These are phyloP conservation scores for Phallus indusiatus DNA, from an alignment of 768 basidiomycete species.

Conservation along the genomic window DNA sequence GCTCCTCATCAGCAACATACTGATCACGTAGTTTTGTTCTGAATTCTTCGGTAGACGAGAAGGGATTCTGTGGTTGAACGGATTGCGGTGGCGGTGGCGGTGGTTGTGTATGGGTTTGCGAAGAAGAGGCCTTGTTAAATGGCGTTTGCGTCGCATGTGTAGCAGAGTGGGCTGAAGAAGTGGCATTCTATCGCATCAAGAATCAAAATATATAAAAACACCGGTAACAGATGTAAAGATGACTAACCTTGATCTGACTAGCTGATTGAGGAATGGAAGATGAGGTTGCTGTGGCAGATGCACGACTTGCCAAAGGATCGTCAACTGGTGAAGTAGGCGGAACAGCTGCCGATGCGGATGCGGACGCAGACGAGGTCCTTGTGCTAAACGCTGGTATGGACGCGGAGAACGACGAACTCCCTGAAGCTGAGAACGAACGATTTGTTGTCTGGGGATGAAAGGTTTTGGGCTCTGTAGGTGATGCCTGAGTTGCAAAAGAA, in stretches of 20 bases:
- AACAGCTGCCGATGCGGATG: not conserved
- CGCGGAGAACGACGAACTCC: not conserved
- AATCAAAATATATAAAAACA: not conserved
- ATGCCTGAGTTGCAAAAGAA: not conserved
- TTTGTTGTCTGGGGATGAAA: not conserved
- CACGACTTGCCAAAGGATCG: not conserved
- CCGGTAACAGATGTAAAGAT: not conserved
- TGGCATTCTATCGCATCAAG: not conserved
- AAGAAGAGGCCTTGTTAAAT: slow-evolving; percentile 18
- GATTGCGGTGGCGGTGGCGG: slow-evolving; percentile 13
- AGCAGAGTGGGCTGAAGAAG: not conserved
- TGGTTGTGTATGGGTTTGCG: slow-evolving; percentile 17
- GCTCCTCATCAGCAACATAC: slow-evolving; percentile 41
- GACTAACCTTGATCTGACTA: not conserved
- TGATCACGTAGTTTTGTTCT: slow-evolving; percentile 2
- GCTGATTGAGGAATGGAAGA: not conserved
- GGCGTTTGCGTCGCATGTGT: slow-evolving; percentile 10
- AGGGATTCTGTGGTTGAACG: slow-evolving; percentile 9
- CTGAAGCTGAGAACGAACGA: not conserved
- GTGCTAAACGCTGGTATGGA: not conserved
- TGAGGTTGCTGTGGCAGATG: not conserved
- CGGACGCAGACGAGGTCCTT: not conserved
- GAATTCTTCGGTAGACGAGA: slow-evolving; percentile 24
- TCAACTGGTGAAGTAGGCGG: not conserved
- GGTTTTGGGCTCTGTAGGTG: not conserved